These are phyloP conservation scores for Talaromyces pinophilus DNA, from an alignment of 2,329 filamentous ascomycete species.

Conservation along the genomic window DNA sequence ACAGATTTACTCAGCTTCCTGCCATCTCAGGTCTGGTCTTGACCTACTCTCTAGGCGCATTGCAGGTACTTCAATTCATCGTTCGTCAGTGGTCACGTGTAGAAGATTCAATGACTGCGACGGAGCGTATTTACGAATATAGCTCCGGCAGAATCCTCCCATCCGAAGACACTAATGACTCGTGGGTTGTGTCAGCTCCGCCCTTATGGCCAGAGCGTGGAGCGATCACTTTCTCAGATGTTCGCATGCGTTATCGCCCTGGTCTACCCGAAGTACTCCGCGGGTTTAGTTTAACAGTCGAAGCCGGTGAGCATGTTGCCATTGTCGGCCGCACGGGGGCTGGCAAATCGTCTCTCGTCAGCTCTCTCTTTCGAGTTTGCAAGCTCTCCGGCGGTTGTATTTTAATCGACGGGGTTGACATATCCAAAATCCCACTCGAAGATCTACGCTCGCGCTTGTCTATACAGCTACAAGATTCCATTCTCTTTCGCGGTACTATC, in stretches of 20 bases:
- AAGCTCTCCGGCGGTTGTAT: constrained; percentile 67
- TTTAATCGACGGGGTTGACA: constrained; percentile 71
- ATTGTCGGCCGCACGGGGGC: constrained; percentile 77
- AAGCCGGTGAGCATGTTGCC: constrained; percentile 68
- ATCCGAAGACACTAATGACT: constrained; percentile 3
- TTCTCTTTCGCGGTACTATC: constrained; percentile 77
- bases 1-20: constrained; percentile 9
- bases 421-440: constrained; percentile 68
- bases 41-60: constrained; percentile 67
- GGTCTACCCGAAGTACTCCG: constrained; percentile 71
- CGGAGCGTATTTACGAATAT: constrained; percentile 76
- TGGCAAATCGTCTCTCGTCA: constrained; percentile 73
- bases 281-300: constrained; percentile 67
- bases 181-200: constrained; percentile 49
- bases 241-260: constrained; percentile 70
- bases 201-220: constrained; percentile 76
- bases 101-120: constrained; percentile 77
- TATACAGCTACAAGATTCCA: constrained; percentile 81
- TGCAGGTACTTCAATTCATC: constrained; percentile 67
- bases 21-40: constrained; percentile 55
- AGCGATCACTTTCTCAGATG: constrained; percentile 68
- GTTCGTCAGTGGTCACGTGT: constrained; percentile 67
- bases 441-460: constrained; percentile 70
- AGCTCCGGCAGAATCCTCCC: constrained; percentile 58
- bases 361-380: constrained; percentile 76